Percentiles rank a stretch among this genome's conserved stretches.
These are phyloP conservation scores for Trametes hirsuta DNA, from an alignment of 1,284 basidiomycete species.

Conservation along the genomic window DNA sequence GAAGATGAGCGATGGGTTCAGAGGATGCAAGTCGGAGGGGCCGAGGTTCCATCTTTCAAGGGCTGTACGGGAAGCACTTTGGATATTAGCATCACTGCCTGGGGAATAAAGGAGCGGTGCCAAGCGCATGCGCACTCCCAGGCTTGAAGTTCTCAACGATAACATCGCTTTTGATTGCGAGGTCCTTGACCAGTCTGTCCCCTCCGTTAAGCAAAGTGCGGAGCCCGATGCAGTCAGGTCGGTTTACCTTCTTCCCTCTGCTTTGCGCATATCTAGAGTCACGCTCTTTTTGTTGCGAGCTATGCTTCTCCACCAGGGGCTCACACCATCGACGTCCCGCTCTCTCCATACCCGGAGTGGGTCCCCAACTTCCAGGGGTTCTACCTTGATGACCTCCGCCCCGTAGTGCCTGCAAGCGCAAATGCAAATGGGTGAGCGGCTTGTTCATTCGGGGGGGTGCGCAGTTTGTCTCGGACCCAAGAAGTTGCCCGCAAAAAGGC, in stretches of 20 bases:
- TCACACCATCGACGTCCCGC: conserved; percentile 67
- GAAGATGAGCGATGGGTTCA: conserved; percentile 68
- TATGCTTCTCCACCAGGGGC: conserved; percentile 74
- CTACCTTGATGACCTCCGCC: conserved; percentile 72
- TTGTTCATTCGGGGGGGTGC: not conserved
- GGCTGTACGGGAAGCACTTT: conserved; percentile 40
- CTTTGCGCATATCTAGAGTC: conserved; percentile 62
- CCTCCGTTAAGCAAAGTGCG: not conserved
- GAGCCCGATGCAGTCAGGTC: not conserved
- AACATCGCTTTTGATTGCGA: conserved; percentile 66
- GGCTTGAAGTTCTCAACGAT: conserved; percentile 75
- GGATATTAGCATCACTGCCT: not conserved
- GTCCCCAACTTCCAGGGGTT: conserved; percentile 62
- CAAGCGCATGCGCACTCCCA: conserved; percentile 51
- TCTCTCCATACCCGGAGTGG: conserved; percentile 74
- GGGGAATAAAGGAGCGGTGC: not conserved
- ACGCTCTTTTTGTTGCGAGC: conserved; percentile 75
- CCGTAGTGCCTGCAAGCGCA: conserved; percentile 55
- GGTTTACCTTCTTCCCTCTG: conserved; percentile 61
- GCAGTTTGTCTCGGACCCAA: conserved; percentile 48
- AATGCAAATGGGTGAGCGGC: not conserved
- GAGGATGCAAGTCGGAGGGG: conserved; percentile 54
- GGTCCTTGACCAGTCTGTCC: conserved; percentile 58
- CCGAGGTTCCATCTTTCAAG: conserved; percentile 72
- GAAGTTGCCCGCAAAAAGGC: conserved; percentile 71